Conservation (phyloP, 2,329 filamentous ascomycete genomes). For the Botrytis pseudocinerea region DNA sequence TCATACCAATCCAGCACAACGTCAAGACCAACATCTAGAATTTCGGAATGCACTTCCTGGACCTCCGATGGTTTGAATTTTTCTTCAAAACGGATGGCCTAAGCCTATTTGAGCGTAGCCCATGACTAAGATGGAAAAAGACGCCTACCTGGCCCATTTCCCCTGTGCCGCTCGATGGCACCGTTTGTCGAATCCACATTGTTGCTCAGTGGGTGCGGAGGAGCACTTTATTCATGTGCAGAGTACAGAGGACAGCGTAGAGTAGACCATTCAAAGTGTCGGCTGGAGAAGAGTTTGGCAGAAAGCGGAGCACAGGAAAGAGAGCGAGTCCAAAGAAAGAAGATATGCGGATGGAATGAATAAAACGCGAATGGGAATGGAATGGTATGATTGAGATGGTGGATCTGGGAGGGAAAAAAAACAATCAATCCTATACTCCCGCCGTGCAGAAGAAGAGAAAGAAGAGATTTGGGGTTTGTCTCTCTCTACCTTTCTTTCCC, state of each 20-base stretch:
- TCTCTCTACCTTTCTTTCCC: accelerated
- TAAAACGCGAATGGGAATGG: not conserved
- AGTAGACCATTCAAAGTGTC: not conserved
- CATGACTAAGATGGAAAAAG: not conserved
- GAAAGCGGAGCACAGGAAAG: not conserved
- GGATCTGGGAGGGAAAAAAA: not conserved
- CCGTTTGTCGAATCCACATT: not conserved
- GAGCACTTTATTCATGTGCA: not conserved
- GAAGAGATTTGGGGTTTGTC: not conserved
- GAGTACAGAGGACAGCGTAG: no score
- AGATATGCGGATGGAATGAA: not conserved
- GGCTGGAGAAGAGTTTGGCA: not conserved
- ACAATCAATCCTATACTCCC: not conserved
- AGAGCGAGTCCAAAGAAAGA: not conserved
- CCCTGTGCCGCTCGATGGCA: conserved; percentile 8
- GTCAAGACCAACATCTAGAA: not conserved
- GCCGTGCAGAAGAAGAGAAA: not conserved
- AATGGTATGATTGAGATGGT: not conserved
- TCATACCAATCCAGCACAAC: not conserved
- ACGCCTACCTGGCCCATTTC: not conserved
- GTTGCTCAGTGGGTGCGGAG: not conserved
- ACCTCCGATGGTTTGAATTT: not conserved
- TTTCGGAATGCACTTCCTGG: not conserved
- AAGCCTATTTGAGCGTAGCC: not conserved
- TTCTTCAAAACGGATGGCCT: not conserved